These are phyloP conservation scores for Eudorina sp. DNA, from an alignment of 139 green algal genomes.

Conservation along the genomic window DNA sequence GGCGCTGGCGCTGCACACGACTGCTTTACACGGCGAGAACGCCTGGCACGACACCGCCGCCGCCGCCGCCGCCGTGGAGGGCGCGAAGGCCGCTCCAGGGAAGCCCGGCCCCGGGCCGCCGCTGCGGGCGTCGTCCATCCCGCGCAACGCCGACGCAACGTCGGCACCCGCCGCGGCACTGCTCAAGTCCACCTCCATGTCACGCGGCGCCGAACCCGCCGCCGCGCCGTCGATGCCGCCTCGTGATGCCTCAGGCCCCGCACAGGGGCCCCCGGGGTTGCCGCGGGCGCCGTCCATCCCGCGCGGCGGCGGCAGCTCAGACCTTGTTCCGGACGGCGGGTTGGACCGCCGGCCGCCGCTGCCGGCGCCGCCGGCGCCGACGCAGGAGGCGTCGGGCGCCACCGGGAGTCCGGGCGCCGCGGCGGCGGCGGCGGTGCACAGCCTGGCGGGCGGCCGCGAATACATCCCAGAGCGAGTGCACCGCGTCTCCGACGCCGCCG, in stretches of 20 bases:
- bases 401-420: no score
- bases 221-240: no score
- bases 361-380: background rate
- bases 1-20: background rate
- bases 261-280: background rate
- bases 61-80: conserved; percentile 20
- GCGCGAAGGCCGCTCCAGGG: background rate
- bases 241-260: no score
- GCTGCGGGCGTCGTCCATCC: no score
- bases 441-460: background rate
- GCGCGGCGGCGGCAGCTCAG: background rate
- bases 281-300: background rate
- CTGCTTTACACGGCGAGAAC: background rate
- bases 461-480: background rate
- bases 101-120: no score
- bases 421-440: background rate
- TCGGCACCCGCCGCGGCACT: no score
- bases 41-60: conserved; percentile 17
- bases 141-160: no score
- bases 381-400: background rate
- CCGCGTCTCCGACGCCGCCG: conserved; percentile 4
- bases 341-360: background rate
- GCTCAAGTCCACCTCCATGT: no score
- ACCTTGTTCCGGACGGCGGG: background rate
- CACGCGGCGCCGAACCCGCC: no score